Base-by-base conservation (phyloP, 2,329 filamentous ascomycete genomes). In the Nothophaeocryptopus gaeumannii region DNA sequence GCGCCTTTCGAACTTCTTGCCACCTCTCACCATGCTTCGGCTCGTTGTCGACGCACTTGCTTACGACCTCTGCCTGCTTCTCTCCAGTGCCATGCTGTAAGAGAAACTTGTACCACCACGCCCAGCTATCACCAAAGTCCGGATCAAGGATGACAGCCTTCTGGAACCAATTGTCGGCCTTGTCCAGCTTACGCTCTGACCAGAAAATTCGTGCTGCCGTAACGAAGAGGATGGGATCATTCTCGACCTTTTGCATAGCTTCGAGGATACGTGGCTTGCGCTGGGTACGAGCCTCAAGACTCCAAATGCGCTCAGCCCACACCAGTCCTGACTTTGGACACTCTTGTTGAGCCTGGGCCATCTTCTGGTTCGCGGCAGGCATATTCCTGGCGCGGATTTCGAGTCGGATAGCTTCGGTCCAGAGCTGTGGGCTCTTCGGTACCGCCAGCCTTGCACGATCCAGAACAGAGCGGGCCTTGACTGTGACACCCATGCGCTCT, bases 91-190 rank as follows among this genome's bases (percentile, higher is more conserved):
- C 95, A 72, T 99, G 91, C 76, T 96, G 89, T 59, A 84, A 68
- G 58, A 97, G 67, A 69, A 97, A 99, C 70, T 92, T 91, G 70
- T 90, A 93, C 70, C 96, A 99, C 92, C 92, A 99, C 14, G 90
- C 92, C 95, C 95, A 99, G 9, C 84, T 88, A 73, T 99, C 95
- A 43, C 93, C 93, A 43, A 83, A 74, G 68, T 97, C 91, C 32
- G 85, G 83, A 64, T 99, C 90, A 10, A 93, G 76, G 46, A 96
- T 78, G 48, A 96, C 84, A 0, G 93, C 93, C 72, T 95, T 96
- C 72, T 96, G 90, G 69, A 99, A 99, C 93, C 93, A 99, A 58
- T 83, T 91, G 70, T 91, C 87, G 2, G 93, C 92, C 70, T 96
- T 96, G 60, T 97, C 93, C 16, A 99, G 78, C 66, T 86, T 85